These are phyloP conservation scores for Magnaporthales sp. DNA, from an alignment of 2,329 filamentous ascomycete genomes.

Conservation along the genomic window DNA sequence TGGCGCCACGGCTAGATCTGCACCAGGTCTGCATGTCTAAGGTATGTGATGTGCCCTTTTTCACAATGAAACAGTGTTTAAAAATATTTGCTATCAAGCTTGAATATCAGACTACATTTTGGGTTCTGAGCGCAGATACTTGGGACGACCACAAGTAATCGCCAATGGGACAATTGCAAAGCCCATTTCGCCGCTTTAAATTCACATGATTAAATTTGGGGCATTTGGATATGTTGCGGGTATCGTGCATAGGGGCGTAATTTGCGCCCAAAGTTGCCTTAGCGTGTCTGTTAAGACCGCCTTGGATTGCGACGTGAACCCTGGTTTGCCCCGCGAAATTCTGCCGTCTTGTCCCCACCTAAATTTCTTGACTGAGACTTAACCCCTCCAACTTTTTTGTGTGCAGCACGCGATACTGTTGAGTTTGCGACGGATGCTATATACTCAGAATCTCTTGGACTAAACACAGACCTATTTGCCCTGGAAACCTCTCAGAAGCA, in stretches of 20 bases:
- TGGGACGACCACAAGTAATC: neutral
- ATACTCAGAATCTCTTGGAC: neutral
- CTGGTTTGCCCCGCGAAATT: neutral
- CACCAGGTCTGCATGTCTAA: neutral
- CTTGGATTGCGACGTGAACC: neutral
- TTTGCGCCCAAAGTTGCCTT: neutral
- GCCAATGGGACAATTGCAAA: neutral
- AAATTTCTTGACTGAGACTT: neutral
- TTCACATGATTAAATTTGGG: neutral
- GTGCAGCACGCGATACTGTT: neutral
- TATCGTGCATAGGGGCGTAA: constrained; percentile 1
- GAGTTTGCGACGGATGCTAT: neutral
- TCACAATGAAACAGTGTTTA: neutral
- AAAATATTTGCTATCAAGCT: neutral
- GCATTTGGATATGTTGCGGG: neutral
- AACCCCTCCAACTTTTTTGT: neutral
- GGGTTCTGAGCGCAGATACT: neutral
- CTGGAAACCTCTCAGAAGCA: neutral
- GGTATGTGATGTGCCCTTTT: neutral
- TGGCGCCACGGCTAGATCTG: neutral
- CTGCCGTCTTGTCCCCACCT: neutral
- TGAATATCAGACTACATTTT: neutral
- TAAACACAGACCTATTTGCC: neutral
- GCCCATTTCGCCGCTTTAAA: neutral
- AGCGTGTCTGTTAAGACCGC: neutral